phyloP scores from a whole-genome alignment of 2,329 filamentous ascomycete genomes.

The Periconia macrospinosa region DNA sequence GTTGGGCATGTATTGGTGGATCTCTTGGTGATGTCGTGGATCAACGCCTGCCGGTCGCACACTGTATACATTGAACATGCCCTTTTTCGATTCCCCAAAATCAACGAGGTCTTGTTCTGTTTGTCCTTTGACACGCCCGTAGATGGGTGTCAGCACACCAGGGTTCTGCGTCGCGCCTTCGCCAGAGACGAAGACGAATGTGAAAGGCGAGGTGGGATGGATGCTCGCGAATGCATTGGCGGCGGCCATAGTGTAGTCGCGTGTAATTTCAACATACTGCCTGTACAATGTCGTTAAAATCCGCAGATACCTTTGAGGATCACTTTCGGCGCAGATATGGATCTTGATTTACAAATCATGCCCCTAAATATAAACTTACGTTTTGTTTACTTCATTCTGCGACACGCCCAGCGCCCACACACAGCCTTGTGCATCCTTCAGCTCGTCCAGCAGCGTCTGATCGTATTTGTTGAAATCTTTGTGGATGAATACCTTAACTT shows the following conservation, averaged over 20 bases:
- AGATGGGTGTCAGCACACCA: constrained; percentile 58
- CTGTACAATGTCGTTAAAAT: constrained; percentile 20
- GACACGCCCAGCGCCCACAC: constrained; percentile 75
- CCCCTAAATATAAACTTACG: constrained; percentile 46
- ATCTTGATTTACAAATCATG: neutral
- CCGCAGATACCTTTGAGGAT: neutral
- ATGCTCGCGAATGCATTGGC: constrained; percentile 62
- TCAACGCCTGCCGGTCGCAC: constrained; percentile 66
- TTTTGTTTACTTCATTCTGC: constrained; percentile 60
- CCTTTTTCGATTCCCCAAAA: constrained; percentile 49
- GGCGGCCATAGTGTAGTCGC: constrained; percentile 65
- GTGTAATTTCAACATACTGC: constrained; percentile 69
- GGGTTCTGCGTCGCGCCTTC: constrained; percentile 62
- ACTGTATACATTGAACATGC: constrained; percentile 56
- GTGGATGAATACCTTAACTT: constrained; percentile 68
- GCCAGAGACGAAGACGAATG: constrained; percentile 73
- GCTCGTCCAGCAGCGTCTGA: constrained; percentile 57
- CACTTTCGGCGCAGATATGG: neutral
- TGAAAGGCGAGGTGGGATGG: constrained; percentile 57
- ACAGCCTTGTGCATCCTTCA: constrained; percentile 67
- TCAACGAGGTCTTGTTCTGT: constrained; percentile 63
- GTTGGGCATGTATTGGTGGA: constrained; percentile 39
- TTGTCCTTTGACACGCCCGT: constrained; percentile 67
- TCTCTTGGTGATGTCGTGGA: constrained; percentile 41
- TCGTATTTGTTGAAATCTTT: constrained; percentile 67